Evolutionary conservation across 805 yeast species (phyloP).

Genomic region (Lipomyces orientalis): DNA sequence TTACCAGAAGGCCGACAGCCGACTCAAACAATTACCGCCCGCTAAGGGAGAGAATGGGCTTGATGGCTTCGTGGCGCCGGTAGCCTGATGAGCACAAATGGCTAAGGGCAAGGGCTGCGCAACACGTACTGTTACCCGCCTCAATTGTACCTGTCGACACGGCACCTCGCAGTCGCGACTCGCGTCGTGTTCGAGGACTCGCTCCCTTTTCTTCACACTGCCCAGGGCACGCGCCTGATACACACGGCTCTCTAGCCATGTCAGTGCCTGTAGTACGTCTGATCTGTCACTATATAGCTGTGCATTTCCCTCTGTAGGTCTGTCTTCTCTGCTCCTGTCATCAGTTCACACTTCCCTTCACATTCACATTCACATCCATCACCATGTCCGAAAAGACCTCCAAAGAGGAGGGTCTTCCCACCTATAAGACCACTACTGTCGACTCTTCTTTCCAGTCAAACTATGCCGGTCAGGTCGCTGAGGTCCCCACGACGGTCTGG

Average conservation of each 20-base stretch:
- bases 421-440: conserved; percentile 6
- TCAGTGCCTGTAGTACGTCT: neutral
- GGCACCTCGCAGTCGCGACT: neutral
- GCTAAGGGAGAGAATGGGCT: no score
- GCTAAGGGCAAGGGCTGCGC: neutral
- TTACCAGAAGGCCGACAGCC: no score
- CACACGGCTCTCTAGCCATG: neutral
- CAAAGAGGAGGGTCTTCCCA: neutral
- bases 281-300: neutral
- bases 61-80: no score
- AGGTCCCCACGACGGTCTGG: conserved; percentile 11
- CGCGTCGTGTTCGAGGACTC: neutral
- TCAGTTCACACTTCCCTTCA: neutral
- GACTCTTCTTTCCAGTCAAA: conserved; percentile 9
- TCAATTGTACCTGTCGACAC: neutral
- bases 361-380: neutral
- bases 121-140: neutral
- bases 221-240: neutral
- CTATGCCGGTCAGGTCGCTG: conserved; percentile 1
- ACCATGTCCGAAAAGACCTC: conserved; percentile 5
- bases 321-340: neutral
- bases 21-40: no score
- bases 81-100: no score
- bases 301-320: neutral
- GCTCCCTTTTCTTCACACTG: neutral